Conservation (phyloP, 2,329 filamentous ascomycete genomes). For the Fusarium sp. region DNA sequence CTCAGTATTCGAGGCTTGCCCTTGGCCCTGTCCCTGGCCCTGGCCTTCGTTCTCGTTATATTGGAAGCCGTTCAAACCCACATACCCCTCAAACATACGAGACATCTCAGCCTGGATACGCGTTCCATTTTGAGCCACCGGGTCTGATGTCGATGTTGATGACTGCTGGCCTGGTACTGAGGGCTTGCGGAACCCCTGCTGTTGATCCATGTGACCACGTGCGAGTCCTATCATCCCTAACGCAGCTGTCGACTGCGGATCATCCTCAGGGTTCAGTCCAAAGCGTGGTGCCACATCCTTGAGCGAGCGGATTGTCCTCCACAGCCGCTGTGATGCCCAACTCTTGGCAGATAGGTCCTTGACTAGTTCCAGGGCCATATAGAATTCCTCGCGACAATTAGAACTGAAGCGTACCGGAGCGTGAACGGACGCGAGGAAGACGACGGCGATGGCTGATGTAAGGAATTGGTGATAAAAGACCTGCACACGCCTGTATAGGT, state of each 20-base stretch:
- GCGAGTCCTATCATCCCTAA: slow-evolving; percentile 68
- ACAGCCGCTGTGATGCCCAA: slow-evolving; percentile 78
- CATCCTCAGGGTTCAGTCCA: slow-evolving; percentile 64
- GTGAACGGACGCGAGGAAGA: slow-evolving; percentile 82
- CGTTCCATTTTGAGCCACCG: slow-evolving; percentile 58
- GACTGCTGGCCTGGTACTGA: slow-evolving; percentile 45
- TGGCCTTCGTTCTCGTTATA: slow-evolving; percentile 47
- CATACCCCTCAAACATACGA: slow-evolving; percentile 57
- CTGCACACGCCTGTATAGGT: slow-evolving; percentile 78
- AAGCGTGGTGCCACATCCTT: slow-evolving; percentile 79
- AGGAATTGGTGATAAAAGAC: slow-evolving; percentile 86
- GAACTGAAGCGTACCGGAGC: slow-evolving; percentile 78
- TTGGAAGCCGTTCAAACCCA: slow-evolving; percentile 53
- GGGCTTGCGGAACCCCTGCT: slow-evolving; percentile 47
- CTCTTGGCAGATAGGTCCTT: slow-evolving; percentile 78
- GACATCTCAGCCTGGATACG: slow-evolving; percentile 67
- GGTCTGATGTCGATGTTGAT: slow-evolving; percentile 38
- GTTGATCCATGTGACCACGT: slow-evolving; percentile 52
- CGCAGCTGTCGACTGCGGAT: slow-evolving; percentile 64
- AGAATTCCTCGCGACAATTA: slow-evolving; percentile 79
- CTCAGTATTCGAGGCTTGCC: slow-evolving; percentile 39
- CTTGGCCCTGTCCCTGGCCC: slow-evolving; percentile 33
- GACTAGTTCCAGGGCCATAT: slow-evolving; percentile 80
- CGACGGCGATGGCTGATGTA: slow-evolving; percentile 77
- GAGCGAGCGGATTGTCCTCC: slow-evolving; percentile 77